Percentiles rank a stretch among this genome's conserved stretches.
Conservation (phyloP, 345 rosid species). For the Bruguiera parviflora region DNA sequence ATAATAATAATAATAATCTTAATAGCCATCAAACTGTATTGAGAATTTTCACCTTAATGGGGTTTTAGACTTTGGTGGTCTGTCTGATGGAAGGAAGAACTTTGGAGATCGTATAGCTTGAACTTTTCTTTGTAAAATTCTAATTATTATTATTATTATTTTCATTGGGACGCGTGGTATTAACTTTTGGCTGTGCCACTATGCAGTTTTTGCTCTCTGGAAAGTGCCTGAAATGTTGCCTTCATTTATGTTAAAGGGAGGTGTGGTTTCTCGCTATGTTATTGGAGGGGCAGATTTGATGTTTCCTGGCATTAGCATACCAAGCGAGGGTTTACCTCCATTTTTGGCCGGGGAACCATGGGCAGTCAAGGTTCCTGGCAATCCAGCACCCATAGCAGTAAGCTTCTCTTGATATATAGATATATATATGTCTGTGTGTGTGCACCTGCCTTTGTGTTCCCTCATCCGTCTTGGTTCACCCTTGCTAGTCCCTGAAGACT, state of each 20-base stretch:
- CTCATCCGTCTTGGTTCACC: neutral
- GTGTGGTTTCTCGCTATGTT: slow-evolving; percentile 83
- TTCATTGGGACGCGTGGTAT: neutral
- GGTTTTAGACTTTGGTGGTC: no score
- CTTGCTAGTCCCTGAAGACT: no score
- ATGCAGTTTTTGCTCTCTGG: slow-evolving; percentile 93
- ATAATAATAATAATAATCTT: no score
- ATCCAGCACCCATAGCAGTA: slow-evolving; percentile 86
- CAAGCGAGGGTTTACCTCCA: slow-evolving; percentile 62
- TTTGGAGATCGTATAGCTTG: no score
- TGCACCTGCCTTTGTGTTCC: neutral
- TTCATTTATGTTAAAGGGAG: slow-evolving; percentile 73
- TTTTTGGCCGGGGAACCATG: slow-evolving; percentile 80
- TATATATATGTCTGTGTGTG: neutral
- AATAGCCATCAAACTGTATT: no score
- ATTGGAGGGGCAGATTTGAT: slow-evolving; percentile 98
- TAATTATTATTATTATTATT: no score
- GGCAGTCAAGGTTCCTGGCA: slow-evolving; percentile 94
- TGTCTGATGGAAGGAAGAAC: no score
- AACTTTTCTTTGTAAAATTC: no score
- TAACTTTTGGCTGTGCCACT: neutral
- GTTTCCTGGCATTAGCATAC: slow-evolving; percentile 85
- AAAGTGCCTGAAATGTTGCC: slow-evolving; percentile 78
- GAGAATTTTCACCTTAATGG: no score
- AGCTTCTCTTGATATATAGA: slow-evolving; percentile 19